Percentiles rank a stretch among this genome's conserved stretches.
Evolutionary conservation across 306 rosid species (phyloP).

Genomic region (Lathyrus tuberosus): DNA sequence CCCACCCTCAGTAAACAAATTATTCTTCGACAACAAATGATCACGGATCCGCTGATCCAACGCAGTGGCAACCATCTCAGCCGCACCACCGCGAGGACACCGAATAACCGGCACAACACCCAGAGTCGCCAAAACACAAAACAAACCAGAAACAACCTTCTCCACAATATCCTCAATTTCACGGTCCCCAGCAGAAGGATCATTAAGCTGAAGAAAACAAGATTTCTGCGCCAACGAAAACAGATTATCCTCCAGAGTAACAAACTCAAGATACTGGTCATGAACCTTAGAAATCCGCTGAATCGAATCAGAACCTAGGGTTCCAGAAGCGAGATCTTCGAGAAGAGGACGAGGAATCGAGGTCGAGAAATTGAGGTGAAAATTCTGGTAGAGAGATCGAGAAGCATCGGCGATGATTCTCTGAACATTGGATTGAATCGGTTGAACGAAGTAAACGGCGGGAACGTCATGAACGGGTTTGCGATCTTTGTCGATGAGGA

Average conservation of each 20-base stretch:
- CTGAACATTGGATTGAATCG: slow-evolving; percentile 63
- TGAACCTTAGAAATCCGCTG: slow-evolving; percentile 79
- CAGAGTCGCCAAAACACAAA: slow-evolving; percentile 86
- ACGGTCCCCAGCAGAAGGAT: slow-evolving; percentile 90
- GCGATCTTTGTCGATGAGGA: slow-evolving; percentile 86
- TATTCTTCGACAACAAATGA: slow-evolving; percentile 85
- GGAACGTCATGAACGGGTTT: slow-evolving; percentile 91
- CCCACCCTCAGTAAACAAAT: slow-evolving; percentile 79
- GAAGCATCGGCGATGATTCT: slow-evolving; percentile 81
- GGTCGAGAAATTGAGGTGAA: slow-evolving; percentile 83
- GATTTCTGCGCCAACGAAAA: slow-evolving; percentile 82
- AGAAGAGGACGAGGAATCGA: slow-evolving; percentile 89
- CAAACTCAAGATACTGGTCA: slow-evolving; percentile 94
- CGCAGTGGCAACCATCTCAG: slow-evolving; percentile 93
- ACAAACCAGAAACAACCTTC: slow-evolving; percentile 73
- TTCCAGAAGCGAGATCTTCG: slow-evolving; percentile 85
- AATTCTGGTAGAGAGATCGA: slow-evolving; percentile 65
- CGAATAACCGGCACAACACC: slow-evolving; percentile 84
- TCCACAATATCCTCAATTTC: slow-evolving; percentile 92
- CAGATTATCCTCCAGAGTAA: slow-evolving; percentile 79
- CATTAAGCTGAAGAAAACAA: slow-evolving; percentile 77
- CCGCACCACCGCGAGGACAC: slow-evolving; percentile 89
- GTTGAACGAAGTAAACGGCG: slow-evolving; percentile 89
- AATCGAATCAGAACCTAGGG: slow-evolving; percentile 73
- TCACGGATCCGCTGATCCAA: slow-evolving; percentile 91